A percentile compares a stretch with the other conserved stretches of the same genome.
Evolutionary conservation across 257 asterid genomes (phyloP).

Genomic region (Gentiana straminea): DNA sequence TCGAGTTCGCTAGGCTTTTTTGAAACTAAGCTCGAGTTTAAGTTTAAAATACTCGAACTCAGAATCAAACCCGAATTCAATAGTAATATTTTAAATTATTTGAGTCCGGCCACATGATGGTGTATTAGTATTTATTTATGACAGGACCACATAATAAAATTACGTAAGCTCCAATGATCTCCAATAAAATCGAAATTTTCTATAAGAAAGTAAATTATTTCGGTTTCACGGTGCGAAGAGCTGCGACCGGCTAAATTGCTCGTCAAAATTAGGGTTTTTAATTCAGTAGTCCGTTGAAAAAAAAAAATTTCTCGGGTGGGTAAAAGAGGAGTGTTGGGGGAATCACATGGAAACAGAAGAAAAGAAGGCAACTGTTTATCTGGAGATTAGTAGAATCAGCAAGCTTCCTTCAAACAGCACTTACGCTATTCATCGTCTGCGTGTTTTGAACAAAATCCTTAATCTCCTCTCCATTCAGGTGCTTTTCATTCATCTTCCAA

Average conservation of each 20-base stretch:
- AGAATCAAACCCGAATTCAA: no score
- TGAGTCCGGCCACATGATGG: no score
- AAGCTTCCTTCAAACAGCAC: constrained; percentile 53
- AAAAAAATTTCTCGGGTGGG: neutral
- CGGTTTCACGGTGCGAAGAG: neutral
- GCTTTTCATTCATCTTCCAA: neutral
- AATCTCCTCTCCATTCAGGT: constrained; percentile 64
- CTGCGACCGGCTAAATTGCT: constrained; percentile 4
- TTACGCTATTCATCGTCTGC: constrained; percentile 63
- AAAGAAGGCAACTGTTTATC: constrained; percentile 37
- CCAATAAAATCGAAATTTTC: neutral
- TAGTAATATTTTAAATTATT: no score
- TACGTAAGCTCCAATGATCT: neutral
- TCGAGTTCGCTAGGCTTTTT: no score
- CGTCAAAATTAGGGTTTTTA: neutral
- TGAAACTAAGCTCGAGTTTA: no score
- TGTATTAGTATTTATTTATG: no score
- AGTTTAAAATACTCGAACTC: no score
- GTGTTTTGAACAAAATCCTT: constrained; percentile 53
- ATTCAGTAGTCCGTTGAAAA: neutral
- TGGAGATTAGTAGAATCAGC: constrained; percentile 46
- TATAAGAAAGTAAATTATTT: neutral
- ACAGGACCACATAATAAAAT: no score
- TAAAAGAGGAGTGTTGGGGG: neutral
- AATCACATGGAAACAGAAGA: constrained; percentile 29